phyloP scores from a whole-genome alignment of 106 monocot species.

The Amphibolis antarctica region DNA sequence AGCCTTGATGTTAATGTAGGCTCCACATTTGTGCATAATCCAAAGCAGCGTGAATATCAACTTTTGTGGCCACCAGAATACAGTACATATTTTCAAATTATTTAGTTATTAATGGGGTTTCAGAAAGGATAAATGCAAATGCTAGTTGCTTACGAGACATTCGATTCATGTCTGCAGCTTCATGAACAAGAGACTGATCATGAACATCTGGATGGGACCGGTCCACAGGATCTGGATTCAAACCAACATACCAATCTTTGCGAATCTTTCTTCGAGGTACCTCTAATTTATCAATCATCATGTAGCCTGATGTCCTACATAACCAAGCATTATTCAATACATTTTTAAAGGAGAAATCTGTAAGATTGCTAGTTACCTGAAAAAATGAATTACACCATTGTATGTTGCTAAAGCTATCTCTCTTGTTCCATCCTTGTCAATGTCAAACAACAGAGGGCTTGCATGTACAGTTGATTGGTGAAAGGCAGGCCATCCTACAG shows the following conservation, averaged over 20 bases:
- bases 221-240: slow-evolving; percentile 73
- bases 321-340: neutral
- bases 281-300: slow-evolving; percentile 94
- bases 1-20: too few relatives aligned
- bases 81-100: too few relatives aligned
- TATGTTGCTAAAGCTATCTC: slow-evolving; percentile 93
- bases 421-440: slow-evolving; percentile 89
- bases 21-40: too few relatives aligned
- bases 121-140: neutral
- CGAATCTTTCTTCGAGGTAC: slow-evolving; percentile 87
- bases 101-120: too few relatives aligned
- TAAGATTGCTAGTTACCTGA: slow-evolving; percentile 37
- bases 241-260: slow-evolving; percentile 88
- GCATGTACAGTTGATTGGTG: slow-evolving; percentile 97
- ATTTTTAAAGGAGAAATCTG: neutral
- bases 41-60: too few relatives aligned
- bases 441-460: slow-evolving; percentile 82
- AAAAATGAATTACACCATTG: slow-evolving; percentile 93
- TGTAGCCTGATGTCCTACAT: slow-evolving; percentile 76
- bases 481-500: slow-evolving; percentile 93
- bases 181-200: slow-evolving; percentile 43
- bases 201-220: slow-evolving; percentile 91
- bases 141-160: slow-evolving; percentile 33
- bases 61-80: too few relatives aligned
- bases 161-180: slow-evolving; percentile 27